Base-by-base conservation (phyloP, 495 filamentous ascomycete species). In the Hyphodiscus hymeniophilus region DNA sequence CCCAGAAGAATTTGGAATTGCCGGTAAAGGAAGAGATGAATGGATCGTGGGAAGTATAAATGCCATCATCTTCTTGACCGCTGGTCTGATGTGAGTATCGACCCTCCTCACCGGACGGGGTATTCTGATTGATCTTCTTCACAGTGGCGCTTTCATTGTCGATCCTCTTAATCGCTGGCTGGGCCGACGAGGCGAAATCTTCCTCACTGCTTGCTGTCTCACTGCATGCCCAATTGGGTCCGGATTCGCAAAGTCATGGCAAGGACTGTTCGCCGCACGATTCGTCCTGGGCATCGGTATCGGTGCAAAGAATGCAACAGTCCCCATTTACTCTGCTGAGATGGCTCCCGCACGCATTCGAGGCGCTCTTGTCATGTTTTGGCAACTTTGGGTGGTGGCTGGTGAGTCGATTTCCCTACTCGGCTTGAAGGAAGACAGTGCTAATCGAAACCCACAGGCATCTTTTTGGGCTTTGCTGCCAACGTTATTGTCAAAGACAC, bases 111-210 rank as follows among this genome's bases (percentile, higher is more conserved):
- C n/a, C n/a, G n/a, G n/a, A n/a, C n/a, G n/a, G n/a, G n/a, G n/a
- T n/a, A n/a, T n/a, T n/a, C n/a, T n/a, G n/a, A n/a, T n/a, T n/a
- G n/a, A n/a, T n/a, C n/a, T n/a, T n/a, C n/a, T n/a, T n/a, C n/a
- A n/a, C n/a, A n/a, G n/a, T n/a, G n/a, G n/a, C n/a, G n/a, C n/a
- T n/a, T n/a, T n/a, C n/a, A n/a, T n/a, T n/a, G n/a, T n/a, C n/a
- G 26, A 3, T 16, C 86, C 87, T 0, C 75, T 87, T 61, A 94
- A 95, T 62, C 77, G 81, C 50, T 72, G 63, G 47, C 84, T 91
- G 52, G 89, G 87, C 18, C 81, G 89, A 43, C 79, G 88, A 2
- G 85, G 88, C 7, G 90, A 87, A 11, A 85, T 94, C 42, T 91
- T 94, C 61, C 66, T 92, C 36, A 79, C 83, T 15, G 88, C 82